These are phyloP conservation scores for Zostera marina DNA, from an alignment of 116 monocot genomes.

Conservation along the genomic window DNA sequence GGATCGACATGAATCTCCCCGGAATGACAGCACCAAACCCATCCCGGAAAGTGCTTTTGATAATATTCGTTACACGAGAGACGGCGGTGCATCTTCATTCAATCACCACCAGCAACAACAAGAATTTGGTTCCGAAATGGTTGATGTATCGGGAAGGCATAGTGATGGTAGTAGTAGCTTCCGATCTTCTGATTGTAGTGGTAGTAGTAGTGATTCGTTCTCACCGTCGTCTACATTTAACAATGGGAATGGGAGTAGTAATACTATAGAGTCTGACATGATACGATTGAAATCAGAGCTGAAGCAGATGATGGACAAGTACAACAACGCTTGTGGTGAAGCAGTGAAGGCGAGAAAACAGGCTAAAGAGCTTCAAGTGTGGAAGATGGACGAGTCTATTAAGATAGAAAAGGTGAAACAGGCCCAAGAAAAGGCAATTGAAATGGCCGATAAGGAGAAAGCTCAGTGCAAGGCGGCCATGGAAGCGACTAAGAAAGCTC, in stretches of 20 bases:
- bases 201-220: not conserved
- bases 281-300: slow-evolving; percentile 51
- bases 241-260: too few species aligned
- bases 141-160: slow-evolving; percentile 8
- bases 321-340: slow-evolving; percentile 61
- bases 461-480: slow-evolving; percentile 13
- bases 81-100: too few species aligned
- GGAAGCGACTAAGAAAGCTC: slow-evolving; percentile 12
- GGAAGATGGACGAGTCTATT: slow-evolving; percentile 13
- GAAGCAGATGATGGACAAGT: slow-evolving; percentile 77
- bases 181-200: slow-evolving; percentile 6
- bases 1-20: slow-evolving; percentile 12
- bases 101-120: not conserved
- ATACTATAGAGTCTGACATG: slow-evolving; percentile 67
- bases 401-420: slow-evolving; percentile 8
- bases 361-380: slow-evolving; percentile 12
- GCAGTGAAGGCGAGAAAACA: slow-evolving; percentile 50
- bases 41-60: too few species aligned
- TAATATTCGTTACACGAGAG: too few species aligned
- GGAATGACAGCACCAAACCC: too few species aligned
- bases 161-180: slow-evolving; percentile 1
- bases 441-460: slow-evolving; percentile 14
- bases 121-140: slow-evolving; percentile 4
- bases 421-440: slow-evolving; percentile 9
- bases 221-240: not conserved